Conservation (phyloP, 2,329 filamentous ascomycete species). For the Fusarium illudens region DNA sequence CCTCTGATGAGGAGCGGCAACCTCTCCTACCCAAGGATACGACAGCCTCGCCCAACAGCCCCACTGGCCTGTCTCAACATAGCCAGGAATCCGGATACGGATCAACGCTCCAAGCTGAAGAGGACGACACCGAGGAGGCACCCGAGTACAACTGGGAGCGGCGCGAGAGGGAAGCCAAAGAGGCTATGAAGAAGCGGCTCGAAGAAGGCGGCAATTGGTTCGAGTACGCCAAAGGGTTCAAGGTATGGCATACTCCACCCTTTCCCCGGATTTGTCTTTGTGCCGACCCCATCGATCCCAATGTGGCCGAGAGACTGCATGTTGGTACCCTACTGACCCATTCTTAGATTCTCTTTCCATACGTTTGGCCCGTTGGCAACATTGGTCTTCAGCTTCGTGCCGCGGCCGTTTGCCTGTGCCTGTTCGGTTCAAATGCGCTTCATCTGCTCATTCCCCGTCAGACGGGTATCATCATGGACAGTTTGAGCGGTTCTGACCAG, state of each 20-base stretch:
- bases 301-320: neutral
- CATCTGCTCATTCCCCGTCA: constrained; percentile 84
- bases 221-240: constrained; percentile 78
- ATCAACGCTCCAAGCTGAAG: constrained; percentile 49
- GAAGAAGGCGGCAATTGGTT: constrained; percentile 80
- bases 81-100: constrained; percentile 51
- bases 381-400: constrained; percentile 73
- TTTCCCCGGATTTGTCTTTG: neutral
- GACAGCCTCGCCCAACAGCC: constrained; percentile 33
- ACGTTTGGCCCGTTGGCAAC: constrained; percentile 78
- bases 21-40: constrained; percentile 58
- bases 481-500: constrained; percentile 61
- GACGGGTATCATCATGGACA: constrained; percentile 80
- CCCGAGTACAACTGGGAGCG: constrained; percentile 65
- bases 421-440: constrained; percentile 75
- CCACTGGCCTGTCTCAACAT: constrained; percentile 26
- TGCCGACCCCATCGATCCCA: neutral
- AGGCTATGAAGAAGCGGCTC: constrained; percentile 72
- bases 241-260: constrained; percentile 49
- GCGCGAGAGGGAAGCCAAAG: constrained; percentile 61
- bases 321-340: neutral
- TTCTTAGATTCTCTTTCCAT: constrained; percentile 74
- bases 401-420: constrained; percentile 70
- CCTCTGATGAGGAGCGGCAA: constrained; percentile 65
- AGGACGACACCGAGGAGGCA: constrained; percentile 49